Evolutionary conservation across 2,329 filamentous ascomycete genomes (phyloP).

Genomic region (Aspergillus transmontanensis): DNA sequence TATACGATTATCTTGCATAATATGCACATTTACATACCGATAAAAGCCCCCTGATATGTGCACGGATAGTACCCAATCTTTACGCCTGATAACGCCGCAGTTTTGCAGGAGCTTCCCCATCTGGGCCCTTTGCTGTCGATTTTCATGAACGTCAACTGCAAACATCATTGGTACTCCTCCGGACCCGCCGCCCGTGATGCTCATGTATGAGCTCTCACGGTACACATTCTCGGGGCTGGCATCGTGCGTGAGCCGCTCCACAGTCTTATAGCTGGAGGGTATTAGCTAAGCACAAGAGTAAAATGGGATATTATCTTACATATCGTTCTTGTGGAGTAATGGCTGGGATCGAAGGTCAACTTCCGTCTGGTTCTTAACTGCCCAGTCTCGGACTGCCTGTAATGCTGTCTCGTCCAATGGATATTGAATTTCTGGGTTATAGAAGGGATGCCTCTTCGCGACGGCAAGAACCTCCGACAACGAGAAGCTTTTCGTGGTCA

Average conservation of each 20-base stretch:
- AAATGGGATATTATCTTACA: background rate
- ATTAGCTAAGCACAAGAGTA: background rate
- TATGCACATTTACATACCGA: constrained; percentile 29
- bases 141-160: constrained; percentile 45
- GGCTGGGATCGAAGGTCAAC: background rate
- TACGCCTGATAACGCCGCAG: constrained; percentile 32
- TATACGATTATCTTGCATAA: no score
- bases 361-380: background rate
- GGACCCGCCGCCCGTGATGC: constrained; percentile 45
- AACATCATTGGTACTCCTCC: constrained; percentile 42
- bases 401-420: constrained; percentile 29
- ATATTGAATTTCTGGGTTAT: constrained; percentile 29
- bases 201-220: constrained; percentile 42
- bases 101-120: constrained; percentile 37
- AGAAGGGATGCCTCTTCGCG: constrained; percentile 41
- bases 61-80: constrained; percentile 45
- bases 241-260: constrained; percentile 42
- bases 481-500: background rate
- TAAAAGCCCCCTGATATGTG: constrained; percentile 44
- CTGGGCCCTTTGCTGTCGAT: constrained; percentile 42
- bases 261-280: constrained; percentile 34
- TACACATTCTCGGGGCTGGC: constrained; percentile 37
- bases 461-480: constrained; percentile 37
- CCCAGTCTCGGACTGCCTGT: background rate
- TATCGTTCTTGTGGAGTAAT: constrained; percentile 1